Evolutionary conservation across 768 basidiomycete species (phyloP), one percentile per base, ranked within the genome.

Genomic region (Leucocoprinus leucothites): DNA sequence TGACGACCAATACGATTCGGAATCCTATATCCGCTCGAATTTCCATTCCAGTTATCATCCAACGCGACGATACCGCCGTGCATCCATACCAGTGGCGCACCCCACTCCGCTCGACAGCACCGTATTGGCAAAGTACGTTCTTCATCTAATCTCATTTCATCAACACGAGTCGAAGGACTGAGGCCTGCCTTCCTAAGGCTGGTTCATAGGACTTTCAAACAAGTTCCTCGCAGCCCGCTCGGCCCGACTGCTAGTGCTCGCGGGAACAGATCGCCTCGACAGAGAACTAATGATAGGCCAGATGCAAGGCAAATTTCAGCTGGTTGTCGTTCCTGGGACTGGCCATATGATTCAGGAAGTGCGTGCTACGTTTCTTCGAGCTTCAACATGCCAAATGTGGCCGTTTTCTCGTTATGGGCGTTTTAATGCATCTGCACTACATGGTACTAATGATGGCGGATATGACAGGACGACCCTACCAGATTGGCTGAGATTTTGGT

Each of bases 341-440:
- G 96, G 97, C 0, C 97, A 99, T 65, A 90, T 97, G 75, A 66
- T 99, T 21, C 96, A 98, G 44, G 96, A 98, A 79, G 94, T 93
- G 52, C 43, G 81, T 66, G 7, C 24, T 21, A 9, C 21, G 40
- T n/a, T 11, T 31, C 31, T 11, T 31, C 31, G 31, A 11, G 31
- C 31, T 26, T n/a, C 40, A 38, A 3, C 14, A 13, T n/a, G 4
- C 38, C 4, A 8, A 13, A 38, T 38, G 38, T 13, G 38, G 18
- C 42, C 34, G 8, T 42, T 28, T 36, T 50, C 59, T 51, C 6
- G 61, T 19, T 31, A 48, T 35, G 47, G 47, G 34, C 28, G 31
- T 34, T n/a, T 11, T 9, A 18, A n/a, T 35, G n/a, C n/a, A 14
- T 5, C 25, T 7, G 13, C 9, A 13, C 25, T 28, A 26, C 26